Evolutionary conservation across 2,329 filamentous ascomycete species (phyloP).

Genomic region (Hypoxylon sp.): DNA sequence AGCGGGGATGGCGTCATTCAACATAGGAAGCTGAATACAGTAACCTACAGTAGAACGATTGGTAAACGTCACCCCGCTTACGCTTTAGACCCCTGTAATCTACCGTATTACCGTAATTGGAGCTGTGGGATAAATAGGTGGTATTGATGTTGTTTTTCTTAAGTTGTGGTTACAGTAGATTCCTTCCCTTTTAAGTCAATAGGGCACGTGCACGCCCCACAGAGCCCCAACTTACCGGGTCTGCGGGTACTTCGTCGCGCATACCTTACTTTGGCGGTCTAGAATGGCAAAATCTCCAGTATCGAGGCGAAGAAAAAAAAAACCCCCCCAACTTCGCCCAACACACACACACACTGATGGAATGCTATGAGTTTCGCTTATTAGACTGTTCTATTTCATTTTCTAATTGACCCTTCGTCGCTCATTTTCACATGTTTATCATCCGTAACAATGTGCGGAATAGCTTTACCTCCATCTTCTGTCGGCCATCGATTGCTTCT

Average conservation of each 20-base stretch:
- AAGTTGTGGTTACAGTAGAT: too few species aligned
- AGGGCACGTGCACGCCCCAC: too few species aligned
- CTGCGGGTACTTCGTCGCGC: not conserved
- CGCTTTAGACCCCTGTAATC: slow-evolving; percentile 1
- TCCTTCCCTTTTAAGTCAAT: too few species aligned
- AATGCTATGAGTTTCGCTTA: not conserved
- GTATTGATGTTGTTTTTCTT: too few species aligned
- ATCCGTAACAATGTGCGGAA: slow-evolving; percentile 48
- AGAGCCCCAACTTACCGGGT: not conserved
- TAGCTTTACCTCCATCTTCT: slow-evolving; percentile 34
- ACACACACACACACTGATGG: not conserved
- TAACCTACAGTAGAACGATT: not conserved
- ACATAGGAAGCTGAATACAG: not conserved
- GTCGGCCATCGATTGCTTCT: slow-evolving; percentile 11
- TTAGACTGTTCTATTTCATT: not conserved
- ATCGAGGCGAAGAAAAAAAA: slow-evolving; percentile 10
- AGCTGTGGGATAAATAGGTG: too few species aligned
- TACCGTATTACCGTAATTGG: not conserved
- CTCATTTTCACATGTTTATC: slow-evolving; percentile 50
- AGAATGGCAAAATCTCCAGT: slow-evolving; percentile 14
- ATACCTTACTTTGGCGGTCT: slow-evolving; percentile 24
- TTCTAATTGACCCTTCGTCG: slow-evolving; percentile 1
- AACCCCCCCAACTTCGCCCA: not conserved
- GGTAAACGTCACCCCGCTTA: slow-evolving; percentile 19
- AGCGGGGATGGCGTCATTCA: slow-evolving; percentile 1